Evolutionary conservation across 2,329 filamentous ascomycete genomes (phyloP).

Genomic region (Pseudomassariella vexata): DNA sequence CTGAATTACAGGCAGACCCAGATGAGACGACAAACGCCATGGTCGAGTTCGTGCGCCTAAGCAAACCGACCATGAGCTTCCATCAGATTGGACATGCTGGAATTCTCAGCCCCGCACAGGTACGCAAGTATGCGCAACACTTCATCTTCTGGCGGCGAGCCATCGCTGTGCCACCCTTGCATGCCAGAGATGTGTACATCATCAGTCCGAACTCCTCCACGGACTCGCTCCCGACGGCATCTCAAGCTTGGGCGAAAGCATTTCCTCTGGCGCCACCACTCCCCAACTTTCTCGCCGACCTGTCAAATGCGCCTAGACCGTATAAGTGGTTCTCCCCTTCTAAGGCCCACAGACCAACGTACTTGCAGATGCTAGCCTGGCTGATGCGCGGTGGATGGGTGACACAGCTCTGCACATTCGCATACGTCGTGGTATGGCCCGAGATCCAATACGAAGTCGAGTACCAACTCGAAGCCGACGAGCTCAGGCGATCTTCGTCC

Average conservation of each 20-base stretch:
- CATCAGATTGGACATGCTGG: constrained; percentile 66
- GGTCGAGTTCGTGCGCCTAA: constrained; percentile 75
- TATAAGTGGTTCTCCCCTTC: constrained; percentile 82
- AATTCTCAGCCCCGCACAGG: constrained; percentile 69
- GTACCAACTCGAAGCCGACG: constrained; percentile 61
- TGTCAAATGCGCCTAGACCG: constrained; percentile 74
- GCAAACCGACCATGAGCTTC: constrained; percentile 62
- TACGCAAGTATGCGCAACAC: constrained; percentile 84
- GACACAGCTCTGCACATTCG: constrained; percentile 85
- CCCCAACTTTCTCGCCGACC: constrained; percentile 77
- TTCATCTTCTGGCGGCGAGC: constrained; percentile 95
- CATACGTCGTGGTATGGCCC: constrained; percentile 77
- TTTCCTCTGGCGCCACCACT: constrained; percentile 82
- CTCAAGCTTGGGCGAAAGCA: constrained; percentile 64
- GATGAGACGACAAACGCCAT: constrained; percentile 73
- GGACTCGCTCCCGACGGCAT: constrained; percentile 61
- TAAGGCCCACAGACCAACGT: constrained; percentile 79
- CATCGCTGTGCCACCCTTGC: constrained; percentile 83
- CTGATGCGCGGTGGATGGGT: constrained; percentile 90
- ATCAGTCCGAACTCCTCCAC: constrained; percentile 86
- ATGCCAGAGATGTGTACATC: constrained; percentile 85
- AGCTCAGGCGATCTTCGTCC: constrained; percentile 27
- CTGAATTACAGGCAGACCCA: constrained; percentile 70
- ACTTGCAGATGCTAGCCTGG: constrained; percentile 90
- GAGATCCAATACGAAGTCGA: constrained; percentile 80